Evolutionary conservation across 2,329 filamentous ascomycete genomes (phyloP).

Genomic region (Leptographium lundbergii): DNA sequence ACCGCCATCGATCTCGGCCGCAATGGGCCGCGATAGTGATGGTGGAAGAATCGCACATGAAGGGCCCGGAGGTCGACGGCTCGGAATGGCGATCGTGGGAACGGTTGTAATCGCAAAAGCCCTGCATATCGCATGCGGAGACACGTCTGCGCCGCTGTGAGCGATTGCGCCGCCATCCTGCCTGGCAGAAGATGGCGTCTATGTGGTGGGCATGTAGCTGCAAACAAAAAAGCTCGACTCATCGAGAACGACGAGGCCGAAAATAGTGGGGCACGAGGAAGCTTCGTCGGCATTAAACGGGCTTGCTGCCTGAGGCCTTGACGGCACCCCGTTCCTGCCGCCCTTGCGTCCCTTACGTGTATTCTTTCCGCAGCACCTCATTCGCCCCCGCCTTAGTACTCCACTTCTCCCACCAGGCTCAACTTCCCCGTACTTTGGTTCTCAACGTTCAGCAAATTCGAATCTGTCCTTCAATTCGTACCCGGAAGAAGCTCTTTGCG

Average conservation of each 20-base stretch:
- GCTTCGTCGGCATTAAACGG: background rate
- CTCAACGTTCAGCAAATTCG: background rate
- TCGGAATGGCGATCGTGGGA: background rate
- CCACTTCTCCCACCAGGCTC: background rate
- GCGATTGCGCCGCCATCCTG: background rate
- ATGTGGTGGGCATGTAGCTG: background rate
- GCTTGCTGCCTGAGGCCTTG: conserved; percentile 7
- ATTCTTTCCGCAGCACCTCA: conserved; percentile 5
- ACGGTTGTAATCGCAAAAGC: background rate
- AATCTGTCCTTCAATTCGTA: background rate
- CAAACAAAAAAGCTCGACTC: background rate
- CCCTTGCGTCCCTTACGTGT: background rate
- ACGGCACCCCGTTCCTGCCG: background rate
- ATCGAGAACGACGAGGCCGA: background rate
- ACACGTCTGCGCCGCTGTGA: background rate
- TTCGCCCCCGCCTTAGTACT: conserved; percentile 3
- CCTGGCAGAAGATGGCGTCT: background rate
- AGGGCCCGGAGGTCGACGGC: background rate
- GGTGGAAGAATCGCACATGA: background rate
- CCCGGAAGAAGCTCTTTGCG: background rate
- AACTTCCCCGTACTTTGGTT: background rate
- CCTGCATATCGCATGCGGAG: background rate
- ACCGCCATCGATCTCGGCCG: background rate
- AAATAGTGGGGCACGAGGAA: background rate
- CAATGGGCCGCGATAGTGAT: background rate